A percentile compares a stretch with the other conserved stretches of the same genome.
Conservation (phyloP, 768 basidiomycete species). For the Lactarius quietus region DNA sequence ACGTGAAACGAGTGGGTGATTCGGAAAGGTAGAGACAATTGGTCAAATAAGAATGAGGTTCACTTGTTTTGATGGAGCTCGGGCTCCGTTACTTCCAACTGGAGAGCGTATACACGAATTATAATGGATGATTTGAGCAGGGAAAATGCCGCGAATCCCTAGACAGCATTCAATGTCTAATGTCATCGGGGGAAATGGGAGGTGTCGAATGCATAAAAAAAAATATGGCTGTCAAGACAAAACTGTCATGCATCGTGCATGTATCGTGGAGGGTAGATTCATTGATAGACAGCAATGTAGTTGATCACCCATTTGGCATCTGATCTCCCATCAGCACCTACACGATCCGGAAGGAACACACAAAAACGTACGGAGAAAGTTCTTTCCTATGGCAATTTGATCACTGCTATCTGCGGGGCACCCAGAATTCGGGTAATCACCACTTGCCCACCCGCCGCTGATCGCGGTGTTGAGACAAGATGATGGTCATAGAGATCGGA, state of each 20-base stretch:
- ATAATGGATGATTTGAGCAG: background rate
- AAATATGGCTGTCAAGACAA: background rate
- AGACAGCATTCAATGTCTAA: background rate
- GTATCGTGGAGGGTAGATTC: background rate
- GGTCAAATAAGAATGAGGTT: background rate
- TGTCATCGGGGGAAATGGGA: background rate
- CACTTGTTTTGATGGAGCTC: too few relatives aligned
- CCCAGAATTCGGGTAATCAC: conserved; percentile 3
- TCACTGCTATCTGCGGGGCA: conserved; percentile 14
- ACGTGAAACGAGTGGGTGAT: background rate
- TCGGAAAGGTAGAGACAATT: background rate
- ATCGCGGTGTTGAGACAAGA: conserved; percentile 17
- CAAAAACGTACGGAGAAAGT: conserved; percentile 12
- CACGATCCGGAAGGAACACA: background rate
- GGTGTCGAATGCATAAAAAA: background rate
- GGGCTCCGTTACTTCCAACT: too few relatives aligned
- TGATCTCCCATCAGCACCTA: conserved; percentile 1
- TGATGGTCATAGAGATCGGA: conserved; percentile 5
- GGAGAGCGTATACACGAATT: background rate
- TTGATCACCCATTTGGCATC: conserved; percentile 17
- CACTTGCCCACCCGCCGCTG: conserved; percentile 17
- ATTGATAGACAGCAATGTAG: conserved; percentile 13
- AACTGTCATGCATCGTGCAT: too few relatives aligned
- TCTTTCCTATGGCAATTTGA: background rate
- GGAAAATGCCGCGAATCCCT: too few relatives aligned